Evolutionary conservation across 495 filamentous ascomycete genomes (phyloP).

Genomic region (Cercophora newfieldiana): DNA sequence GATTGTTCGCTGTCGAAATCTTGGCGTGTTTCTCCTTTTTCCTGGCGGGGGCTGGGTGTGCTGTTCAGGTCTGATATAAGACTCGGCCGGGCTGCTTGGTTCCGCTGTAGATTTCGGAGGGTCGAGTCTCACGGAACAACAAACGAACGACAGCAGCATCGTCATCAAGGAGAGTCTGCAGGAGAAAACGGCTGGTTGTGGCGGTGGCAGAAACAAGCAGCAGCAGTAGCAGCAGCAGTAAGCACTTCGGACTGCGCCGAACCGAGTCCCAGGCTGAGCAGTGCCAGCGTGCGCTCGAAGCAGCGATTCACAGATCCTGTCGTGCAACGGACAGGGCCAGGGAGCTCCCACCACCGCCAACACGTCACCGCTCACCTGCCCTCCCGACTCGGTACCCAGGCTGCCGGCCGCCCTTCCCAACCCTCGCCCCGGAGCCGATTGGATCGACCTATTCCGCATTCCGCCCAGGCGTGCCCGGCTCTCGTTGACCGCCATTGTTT

Average conservation of each 20-base stretch:
- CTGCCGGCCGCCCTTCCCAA: background rate
- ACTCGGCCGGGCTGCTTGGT: slow-evolving; percentile 1
- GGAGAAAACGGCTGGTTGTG: background rate
- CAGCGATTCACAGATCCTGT: slow-evolving; percentile 6
- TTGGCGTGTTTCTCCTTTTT: background rate
- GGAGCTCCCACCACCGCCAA: background rate
- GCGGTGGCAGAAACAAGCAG: background rate
- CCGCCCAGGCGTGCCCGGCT: background rate
- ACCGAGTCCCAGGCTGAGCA: background rate
- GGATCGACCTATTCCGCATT: background rate
- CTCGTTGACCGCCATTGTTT: slow-evolving; percentile 5
- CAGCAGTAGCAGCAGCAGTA: background rate
- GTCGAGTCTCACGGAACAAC: background rate
- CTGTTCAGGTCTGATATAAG: background rate
- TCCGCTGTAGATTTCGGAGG: background rate
- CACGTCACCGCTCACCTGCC: slow-evolving; percentile 11
- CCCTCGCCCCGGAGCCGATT: slow-evolving; percentile 4
- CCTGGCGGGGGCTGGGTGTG: background rate
- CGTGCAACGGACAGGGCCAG: background rate
- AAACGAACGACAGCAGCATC: background rate
- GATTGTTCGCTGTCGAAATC: slow-evolving; percentile 5
- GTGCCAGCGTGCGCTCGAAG: background rate
- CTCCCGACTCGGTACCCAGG: background rate
- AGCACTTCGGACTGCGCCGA: background rate
- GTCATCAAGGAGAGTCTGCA: background rate